Conservation (phyloP, 1,284 basidiomycete species). For the Sporisorium scitamineum region DNA sequence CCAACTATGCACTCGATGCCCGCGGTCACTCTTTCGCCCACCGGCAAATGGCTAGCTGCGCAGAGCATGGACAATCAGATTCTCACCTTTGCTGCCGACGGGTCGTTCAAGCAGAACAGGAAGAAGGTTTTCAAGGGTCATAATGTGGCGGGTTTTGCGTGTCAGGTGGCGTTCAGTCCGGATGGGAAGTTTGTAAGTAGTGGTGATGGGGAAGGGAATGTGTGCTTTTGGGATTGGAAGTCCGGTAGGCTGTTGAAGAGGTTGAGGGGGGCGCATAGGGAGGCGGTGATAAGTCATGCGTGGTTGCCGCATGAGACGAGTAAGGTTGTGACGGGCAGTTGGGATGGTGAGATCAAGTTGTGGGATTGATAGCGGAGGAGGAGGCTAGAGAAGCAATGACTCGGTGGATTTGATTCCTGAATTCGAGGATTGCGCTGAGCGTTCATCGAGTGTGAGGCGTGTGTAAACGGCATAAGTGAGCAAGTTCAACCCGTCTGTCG, state of each 20-base stretch:
- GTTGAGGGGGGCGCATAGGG: slow-evolving; percentile 82
- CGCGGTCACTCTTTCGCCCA: slow-evolving; percentile 92
- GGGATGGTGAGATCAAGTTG: slow-evolving; percentile 96
- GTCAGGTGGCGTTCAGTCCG: slow-evolving; percentile 94
- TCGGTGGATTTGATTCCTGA: neutral
- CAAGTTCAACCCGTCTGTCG: too few species aligned
- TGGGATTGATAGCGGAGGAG: slow-evolving; percentile 73
- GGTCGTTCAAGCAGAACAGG: slow-evolving; percentile 88
- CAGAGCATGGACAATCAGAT: slow-evolving; percentile 99
- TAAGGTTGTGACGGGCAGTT: slow-evolving; percentile 93
- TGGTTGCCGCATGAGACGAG: slow-evolving; percentile 95
- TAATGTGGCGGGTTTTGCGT: slow-evolving; percentile 94
- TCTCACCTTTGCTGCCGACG: slow-evolving; percentile 92
- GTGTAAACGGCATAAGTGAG: too few species aligned
- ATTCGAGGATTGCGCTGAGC: too few species aligned
- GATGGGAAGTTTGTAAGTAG: slow-evolving; percentile 98
- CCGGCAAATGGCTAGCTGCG: slow-evolving; percentile 93
- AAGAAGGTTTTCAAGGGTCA: slow-evolving; percentile 99
- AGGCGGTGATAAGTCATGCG: slow-evolving; percentile 95
- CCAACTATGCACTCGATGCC: slow-evolving; percentile 99
- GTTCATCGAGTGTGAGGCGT: too few species aligned
- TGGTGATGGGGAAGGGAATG: slow-evolving; percentile 91
- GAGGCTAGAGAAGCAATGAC: neutral
- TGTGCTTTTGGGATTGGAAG: slow-evolving; percentile 99
- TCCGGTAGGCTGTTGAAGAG: slow-evolving; percentile 89